These are phyloP conservation scores for Hordeum marinum DNA, from an alignment of 176 grass and related monocot genomes.

Conservation along the genomic window DNA sequence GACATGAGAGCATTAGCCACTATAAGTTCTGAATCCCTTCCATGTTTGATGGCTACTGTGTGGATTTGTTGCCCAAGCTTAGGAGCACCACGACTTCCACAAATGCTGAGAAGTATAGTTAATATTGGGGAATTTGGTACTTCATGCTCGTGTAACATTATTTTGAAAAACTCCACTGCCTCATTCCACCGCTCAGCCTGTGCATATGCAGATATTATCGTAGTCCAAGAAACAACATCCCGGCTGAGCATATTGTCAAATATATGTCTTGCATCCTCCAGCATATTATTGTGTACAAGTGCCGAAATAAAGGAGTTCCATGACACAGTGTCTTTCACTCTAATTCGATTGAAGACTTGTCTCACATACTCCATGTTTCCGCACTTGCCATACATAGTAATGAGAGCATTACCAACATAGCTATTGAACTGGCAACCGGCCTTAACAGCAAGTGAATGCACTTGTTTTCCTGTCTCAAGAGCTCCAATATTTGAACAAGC, in stretches of 20 bases:
- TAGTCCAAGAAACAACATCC: conserved; percentile 48
- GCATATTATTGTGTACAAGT: conserved; percentile 52
- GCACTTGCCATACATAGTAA: conserved; percentile 67
- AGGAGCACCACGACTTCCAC: conserved; percentile 30
- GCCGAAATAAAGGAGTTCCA: conserved; percentile 56
- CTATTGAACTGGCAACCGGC: conserved; percentile 37
- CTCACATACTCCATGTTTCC: conserved; percentile 39
- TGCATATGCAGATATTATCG: conserved; percentile 46
- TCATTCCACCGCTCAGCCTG: conserved; percentile 33
- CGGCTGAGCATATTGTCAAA: conserved; percentile 38
- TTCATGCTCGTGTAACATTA: conserved; percentile 26
- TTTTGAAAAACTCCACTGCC: conserved; percentile 42
- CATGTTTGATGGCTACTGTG: conserved; percentile 27
- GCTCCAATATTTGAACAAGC: conserved; percentile 58
- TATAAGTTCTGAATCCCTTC: conserved; percentile 41
- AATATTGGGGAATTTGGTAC: conserved; percentile 47
- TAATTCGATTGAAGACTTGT: conserved; percentile 41
- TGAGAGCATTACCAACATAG: conserved; percentile 58
- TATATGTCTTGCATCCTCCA: conserved; percentile 42
- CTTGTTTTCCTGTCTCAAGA: conserved; percentile 50
- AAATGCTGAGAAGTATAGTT: conserved; percentile 40
- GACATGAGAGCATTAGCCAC: conserved; percentile 45
- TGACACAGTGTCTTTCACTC: conserved; percentile 43
- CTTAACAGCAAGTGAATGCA: conserved; percentile 58
- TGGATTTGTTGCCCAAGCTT: conserved; percentile 54